phyloP scores from a whole-genome alignment of 176 grass and related monocot species.

The Zoysia pacifica region DNA sequence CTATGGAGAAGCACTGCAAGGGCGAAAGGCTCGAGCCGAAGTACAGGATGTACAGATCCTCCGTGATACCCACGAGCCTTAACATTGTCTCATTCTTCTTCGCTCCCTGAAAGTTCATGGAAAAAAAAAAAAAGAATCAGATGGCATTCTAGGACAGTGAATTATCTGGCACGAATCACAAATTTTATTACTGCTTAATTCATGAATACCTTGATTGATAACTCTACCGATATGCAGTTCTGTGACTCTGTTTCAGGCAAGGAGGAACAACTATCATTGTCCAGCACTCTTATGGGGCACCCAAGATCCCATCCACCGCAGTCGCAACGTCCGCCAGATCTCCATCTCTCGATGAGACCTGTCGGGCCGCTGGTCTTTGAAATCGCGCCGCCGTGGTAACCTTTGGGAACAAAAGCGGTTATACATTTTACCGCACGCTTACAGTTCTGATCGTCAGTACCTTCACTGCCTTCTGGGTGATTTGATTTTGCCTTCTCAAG shows the following conservation, averaged over 20 bases:
- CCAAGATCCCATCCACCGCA: slow-evolving; percentile 91
- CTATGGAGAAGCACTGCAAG: slow-evolving; percentile 74
- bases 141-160: background rate
- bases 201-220: slow-evolving; percentile 55
- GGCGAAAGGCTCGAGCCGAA: slow-evolving; percentile 51
- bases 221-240: slow-evolving; percentile 35
- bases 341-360: slow-evolving; percentile 73
- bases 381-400: slow-evolving; percentile 60
- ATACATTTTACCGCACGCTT: slow-evolving; percentile 31
- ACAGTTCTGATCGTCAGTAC: slow-evolving; percentile 2
- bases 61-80: slow-evolving; percentile 49
- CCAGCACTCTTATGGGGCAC: slow-evolving; percentile 70
- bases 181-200: background rate
- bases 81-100: slow-evolving; percentile 45
- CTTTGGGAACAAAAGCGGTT: slow-evolving; percentile 58
- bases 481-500: slow-evolving; percentile 53
- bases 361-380: slow-evolving; percentile 33
- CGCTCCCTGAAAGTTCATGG: slow-evolving; percentile 46
- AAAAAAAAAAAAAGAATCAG: slow-evolving; percentile 11
- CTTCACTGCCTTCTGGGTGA: background rate
- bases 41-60: slow-evolving; percentile 60
- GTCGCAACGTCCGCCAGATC: slow-evolving; percentile 58
- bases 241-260: slow-evolving; percentile 28
- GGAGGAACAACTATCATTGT: slow-evolving; percentile 22
- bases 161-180: background rate